These are phyloP conservation scores for Helenozyma baotianmanensis DNA, from an alignment of 805 yeast species.

Conservation along the genomic window DNA sequence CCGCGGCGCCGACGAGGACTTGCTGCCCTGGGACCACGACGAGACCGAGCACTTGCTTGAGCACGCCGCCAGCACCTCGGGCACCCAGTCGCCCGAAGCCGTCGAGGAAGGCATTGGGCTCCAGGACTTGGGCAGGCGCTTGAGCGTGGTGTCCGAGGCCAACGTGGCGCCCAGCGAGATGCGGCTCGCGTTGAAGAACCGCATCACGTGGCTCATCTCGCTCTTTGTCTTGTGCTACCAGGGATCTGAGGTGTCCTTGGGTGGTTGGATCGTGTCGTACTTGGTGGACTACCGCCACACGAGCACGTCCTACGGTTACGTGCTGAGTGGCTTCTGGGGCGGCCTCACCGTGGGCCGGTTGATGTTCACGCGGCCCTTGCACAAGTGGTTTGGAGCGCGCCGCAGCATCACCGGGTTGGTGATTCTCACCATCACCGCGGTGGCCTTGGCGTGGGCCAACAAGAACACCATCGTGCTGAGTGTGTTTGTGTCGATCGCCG, in stretches of 20 bases:
- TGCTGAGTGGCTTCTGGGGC: constrained; percentile 22
- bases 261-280: constrained; percentile 23
- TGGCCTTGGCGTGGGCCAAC: constrained; percentile 16
- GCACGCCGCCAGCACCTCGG: not conserved
- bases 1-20: constrained; percentile 14
- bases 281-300: constrained; percentile 19
- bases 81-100: constrained; percentile 1
- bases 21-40: constrained; percentile 13
- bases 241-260: constrained; percentile 20
- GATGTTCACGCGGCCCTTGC: constrained; percentile 14
- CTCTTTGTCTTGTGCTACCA: constrained; percentile 18
- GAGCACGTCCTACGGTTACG: constrained; percentile 16
- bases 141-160: constrained; percentile 1
- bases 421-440: constrained; percentile 9
- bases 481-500: constrained; percentile 16
- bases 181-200: constrained; percentile 14
- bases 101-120: constrained; percentile 7
- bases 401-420: constrained; percentile 12
- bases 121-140: constrained; percentile 3
- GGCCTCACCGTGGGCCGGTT: constrained; percentile 22
- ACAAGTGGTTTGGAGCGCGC: constrained; percentile 15
- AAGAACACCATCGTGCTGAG: constrained; percentile 12
- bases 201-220: constrained; percentile 17
- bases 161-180: constrained; percentile 2
- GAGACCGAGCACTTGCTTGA: constrained; percentile 4